Percentiles rank a stretch among this genome's conserved stretches.
phyloP scores from a whole-genome alignment of 2,329 filamentous ascomycete species.

The Colletotrichum somersetense region DNA sequence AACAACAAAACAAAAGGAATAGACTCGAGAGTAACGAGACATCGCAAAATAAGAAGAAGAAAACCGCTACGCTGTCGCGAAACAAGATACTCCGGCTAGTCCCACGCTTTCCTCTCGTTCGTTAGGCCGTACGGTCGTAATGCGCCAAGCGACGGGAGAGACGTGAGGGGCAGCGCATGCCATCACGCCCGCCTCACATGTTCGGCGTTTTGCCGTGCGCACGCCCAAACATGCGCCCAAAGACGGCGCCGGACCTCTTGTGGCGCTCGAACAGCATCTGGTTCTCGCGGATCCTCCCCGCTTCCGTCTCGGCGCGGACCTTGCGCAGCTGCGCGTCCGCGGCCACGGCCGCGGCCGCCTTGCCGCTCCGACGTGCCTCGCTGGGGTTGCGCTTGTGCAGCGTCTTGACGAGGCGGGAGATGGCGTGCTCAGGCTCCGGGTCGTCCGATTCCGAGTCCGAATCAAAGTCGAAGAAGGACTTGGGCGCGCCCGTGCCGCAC shows the following conservation, averaged over 20 bases:
- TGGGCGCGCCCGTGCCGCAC: slow-evolving; percentile 12
- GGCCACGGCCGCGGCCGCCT: slow-evolving; percentile 26
- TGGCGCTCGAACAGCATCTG: slow-evolving; percentile 21
- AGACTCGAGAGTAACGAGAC: slow-evolving; percentile 7
- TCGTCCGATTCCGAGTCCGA: slow-evolving; percentile 41
- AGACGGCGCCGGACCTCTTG: slow-evolving; percentile 40
- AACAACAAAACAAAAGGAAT: slow-evolving; percentile 28
- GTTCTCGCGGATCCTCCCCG: slow-evolving; percentile 36
- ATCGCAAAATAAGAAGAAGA: neutral
- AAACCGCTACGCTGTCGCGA: slow-evolving; percentile 16
- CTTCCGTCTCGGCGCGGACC: slow-evolving; percentile 36
- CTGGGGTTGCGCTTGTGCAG: slow-evolving; percentile 40
- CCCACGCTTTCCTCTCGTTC: neutral
- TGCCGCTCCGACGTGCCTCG: slow-evolving; percentile 34
- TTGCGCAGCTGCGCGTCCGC: slow-evolving; percentile 39
- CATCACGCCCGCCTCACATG: neutral
- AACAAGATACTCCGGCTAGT: neutral
- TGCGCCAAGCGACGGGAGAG: neutral
- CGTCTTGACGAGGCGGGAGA: slow-evolving; percentile 38
- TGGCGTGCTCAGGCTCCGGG: slow-evolving; percentile 34
- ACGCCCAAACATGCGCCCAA: slow-evolving; percentile 43
- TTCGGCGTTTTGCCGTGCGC: slow-evolving; percentile 4
- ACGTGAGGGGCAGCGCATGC: neutral
- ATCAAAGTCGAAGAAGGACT: slow-evolving; percentile 43
- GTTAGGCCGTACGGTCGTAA: slow-evolving; percentile 9